Base-by-base conservation (phyloP, 2,329 filamentous ascomycete species). In the Penicillium expansum region DNA sequence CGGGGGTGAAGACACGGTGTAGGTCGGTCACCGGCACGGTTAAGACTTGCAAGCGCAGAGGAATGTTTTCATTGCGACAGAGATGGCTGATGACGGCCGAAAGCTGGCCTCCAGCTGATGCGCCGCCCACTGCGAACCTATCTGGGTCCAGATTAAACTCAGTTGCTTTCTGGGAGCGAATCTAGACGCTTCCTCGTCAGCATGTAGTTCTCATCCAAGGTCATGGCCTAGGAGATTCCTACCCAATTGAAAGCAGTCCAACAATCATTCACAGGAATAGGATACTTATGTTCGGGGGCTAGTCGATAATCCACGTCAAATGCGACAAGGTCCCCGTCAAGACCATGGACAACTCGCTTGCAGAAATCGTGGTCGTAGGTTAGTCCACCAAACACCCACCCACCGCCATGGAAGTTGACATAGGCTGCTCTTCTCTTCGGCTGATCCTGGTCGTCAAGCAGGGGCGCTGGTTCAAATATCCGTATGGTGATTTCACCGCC, bases 221-320 rank as follows among this genome's bases (percentile, higher is more conserved):
- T 43, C 7, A 11, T 52, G 5, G 10, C 20, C 14, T 0, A 10
- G 16, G 14, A 7, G 6, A 9, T 33, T 59, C 66, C 49, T 55
- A 75, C 72, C 74, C 74, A 77, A 33, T 74, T 71, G 41, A 77
- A 71, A 9, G 74, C 75, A 1, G 64, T 45, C 72, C 73, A 77
- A 58, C 74, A 73, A 62, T 77, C 74, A 11, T 77, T 67, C 18
- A 76, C 63, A 0, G 72, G 67, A 33, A 71, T 69, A 0, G 76
- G 75, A 58, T 71, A 76, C 20, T 60, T 69, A 58, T 74, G 53
- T 59, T 78, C 75, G 7, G 74, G 75, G 2, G 75, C 71, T 37
- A 77, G 65, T 30, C 74, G 71, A 55, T 79, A 79, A 56, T 78
- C 76, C 24, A 79, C 73, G 58, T 79, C 77, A 59, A 79, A 76